Percentiles rank a stretch among this genome's conserved stretches.
These are phyloP conservation scores for Saccharomycopsis schoenii DNA, from an alignment of 805 yeast genomes.

Conservation along the genomic window DNA sequence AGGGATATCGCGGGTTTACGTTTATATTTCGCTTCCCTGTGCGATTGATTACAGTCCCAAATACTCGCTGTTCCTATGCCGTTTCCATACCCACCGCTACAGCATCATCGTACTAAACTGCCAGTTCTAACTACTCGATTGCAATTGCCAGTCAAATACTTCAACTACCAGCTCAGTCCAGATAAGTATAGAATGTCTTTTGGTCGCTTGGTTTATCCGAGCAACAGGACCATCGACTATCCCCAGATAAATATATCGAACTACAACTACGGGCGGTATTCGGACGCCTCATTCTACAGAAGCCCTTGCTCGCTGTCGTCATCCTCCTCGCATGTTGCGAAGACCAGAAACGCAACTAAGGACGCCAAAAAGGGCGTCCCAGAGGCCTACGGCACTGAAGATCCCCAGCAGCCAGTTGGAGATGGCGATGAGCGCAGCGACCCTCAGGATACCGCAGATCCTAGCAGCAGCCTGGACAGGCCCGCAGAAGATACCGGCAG, in stretches of 20 bases:
- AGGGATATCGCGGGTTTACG: background rate
- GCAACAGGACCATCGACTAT: background rate
- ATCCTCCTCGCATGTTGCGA: background rate
- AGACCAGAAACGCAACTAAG: background rate
- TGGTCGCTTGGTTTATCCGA: background rate
- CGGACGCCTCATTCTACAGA: slow-evolving; percentile 6
- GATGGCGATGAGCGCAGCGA: background rate
- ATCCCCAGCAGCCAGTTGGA: background rate
- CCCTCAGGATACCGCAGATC: too few species aligned
- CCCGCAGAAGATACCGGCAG: background rate
- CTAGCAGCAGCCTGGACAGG: too few species aligned
- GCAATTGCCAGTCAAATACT: too few species aligned
- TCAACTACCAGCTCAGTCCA: background rate
- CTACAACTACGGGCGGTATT: slow-evolving; percentile 17
- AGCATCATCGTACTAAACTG: too few species aligned
- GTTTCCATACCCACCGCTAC: too few species aligned
- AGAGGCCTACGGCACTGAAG: background rate
- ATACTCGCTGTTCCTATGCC: too few species aligned
- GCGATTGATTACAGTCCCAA: too few species aligned
- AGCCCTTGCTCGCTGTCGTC: background rate
- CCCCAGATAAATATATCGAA: slow-evolving; percentile 13
- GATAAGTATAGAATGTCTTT: background rate
- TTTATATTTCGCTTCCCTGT: background rate
- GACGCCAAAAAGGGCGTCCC: background rate
- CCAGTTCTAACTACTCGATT: too few species aligned